Percentiles rank a stretch among this genome's conserved stretches.
These are phyloP conservation scores for Apiospora arundinis DNA, from an alignment of 2,329 filamentous ascomycete species.

Conservation along the genomic window DNA sequence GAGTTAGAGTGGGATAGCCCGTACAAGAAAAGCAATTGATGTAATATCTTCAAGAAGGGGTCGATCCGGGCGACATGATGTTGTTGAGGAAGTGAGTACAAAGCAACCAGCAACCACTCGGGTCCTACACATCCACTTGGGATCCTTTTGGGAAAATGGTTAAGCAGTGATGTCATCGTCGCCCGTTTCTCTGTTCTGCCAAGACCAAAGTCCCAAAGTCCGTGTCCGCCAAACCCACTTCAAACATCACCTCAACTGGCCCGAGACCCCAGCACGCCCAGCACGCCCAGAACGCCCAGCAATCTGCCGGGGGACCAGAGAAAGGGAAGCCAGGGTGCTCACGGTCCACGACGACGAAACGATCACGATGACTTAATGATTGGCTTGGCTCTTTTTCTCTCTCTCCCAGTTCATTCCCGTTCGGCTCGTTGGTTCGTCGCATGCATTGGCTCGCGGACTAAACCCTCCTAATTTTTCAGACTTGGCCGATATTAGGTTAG, in stretches of 20 bases:
- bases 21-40: neutral
- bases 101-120: neutral
- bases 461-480: neutral
- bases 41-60: neutral
- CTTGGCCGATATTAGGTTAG: neutral
- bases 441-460: neutral
- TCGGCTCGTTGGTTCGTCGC: neutral
- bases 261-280: neutral
- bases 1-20: neutral
- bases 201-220: no score
- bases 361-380: conserved; percentile 1
- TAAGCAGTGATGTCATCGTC: no score
- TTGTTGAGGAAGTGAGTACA: neutral
- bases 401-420: neutral
- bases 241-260: no score
- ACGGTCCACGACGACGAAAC: neutral
- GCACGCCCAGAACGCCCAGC: neutral
- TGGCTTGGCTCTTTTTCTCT: neutral
- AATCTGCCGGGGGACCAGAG: neutral
- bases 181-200: no score
- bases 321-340: neutral
- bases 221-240: no score
- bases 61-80: neutral
- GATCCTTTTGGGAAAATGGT: neutral
- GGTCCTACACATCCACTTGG: neutral